A percentile compares a stretch with the other conserved stretches of the same genome.
Evolutionary conservation across 2,329 filamentous ascomycete genomes (phyloP).

Genomic region (Exophiala aquamarina): DNA sequence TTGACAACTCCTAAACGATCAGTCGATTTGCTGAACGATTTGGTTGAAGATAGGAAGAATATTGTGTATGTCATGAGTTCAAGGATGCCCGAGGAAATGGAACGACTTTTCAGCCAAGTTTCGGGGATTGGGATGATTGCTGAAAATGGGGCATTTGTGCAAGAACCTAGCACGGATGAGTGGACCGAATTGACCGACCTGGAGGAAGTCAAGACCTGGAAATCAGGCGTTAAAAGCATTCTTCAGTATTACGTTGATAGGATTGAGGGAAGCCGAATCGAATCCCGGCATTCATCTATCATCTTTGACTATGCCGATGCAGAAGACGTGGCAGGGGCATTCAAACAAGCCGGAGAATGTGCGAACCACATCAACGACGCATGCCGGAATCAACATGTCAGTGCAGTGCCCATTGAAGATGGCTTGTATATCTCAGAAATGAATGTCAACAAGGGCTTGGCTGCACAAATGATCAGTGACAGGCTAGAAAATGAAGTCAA

Average conservation of each 20-base stretch:
- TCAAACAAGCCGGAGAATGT: conserved; percentile 81
- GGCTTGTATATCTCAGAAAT: conserved; percentile 81
- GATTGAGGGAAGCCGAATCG: conserved; percentile 81
- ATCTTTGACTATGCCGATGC: conserved; percentile 87
- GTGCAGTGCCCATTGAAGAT: conserved; percentile 77
- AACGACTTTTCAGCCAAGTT: conserved; percentile 79
- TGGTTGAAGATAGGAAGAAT: conserved; percentile 77
- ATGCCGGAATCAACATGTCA: conserved; percentile 78
- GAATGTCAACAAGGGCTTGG: conserved; percentile 84
- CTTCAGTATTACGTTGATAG: conserved; percentile 88
- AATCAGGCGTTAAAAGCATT: conserved; percentile 76
- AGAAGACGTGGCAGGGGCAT: conserved; percentile 72
- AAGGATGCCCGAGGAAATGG: conserved; percentile 81
- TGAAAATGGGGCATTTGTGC: conserved; percentile 91
- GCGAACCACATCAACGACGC: conserved; percentile 94
- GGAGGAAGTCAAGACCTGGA: conserved; percentile 72
- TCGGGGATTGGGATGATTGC: conserved; percentile 85
- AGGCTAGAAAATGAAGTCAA: conserved; percentile 58
- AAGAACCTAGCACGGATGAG: conserved; percentile 60
- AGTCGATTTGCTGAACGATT: conserved; percentile 76
- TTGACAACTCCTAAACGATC: conserved; percentile 83
- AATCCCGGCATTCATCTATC: conserved; percentile 87
- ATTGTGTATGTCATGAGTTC: conserved; percentile 93
- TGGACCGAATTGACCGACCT: conserved; percentile 80
- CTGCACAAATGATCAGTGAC: conserved; percentile 68